Base-by-base conservation (phyloP, 352 stramenopile genomes). In the Phytophthora sp. region DNA sequence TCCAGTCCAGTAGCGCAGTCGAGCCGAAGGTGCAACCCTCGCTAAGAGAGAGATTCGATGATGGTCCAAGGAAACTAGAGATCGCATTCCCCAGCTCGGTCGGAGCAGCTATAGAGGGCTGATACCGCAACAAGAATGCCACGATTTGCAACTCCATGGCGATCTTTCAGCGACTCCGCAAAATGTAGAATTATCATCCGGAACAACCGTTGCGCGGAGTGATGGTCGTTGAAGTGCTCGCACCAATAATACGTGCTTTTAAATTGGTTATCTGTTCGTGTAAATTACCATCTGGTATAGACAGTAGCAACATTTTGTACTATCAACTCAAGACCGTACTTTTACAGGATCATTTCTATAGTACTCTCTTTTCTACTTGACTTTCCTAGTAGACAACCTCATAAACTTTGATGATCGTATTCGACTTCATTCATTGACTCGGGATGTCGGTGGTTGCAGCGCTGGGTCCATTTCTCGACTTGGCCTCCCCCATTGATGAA, bases 351-450 rank as follows among this genome's bases (percentile, higher is more conserved):
- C 39, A 46, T 46, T 46, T 46, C 20, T 46, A 46, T 27, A 46
- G 39, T 46, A 46, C 39, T 18, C 16, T 46, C 20, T 26, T 46
- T 46, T 46, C 20, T 46, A 46, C 39, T 46, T 46, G 36, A 41
- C n/a, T 38, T 38, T 38, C 31, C 31, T 38, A 4, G 31, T 38
- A 38, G 5, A 38, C 31, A 38, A 38, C 31, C 31, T 38, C 31
- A 38, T 13, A n/a, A 38, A 38, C 31, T 38, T 44, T 44, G 36
- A 44, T 44, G 36, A 23, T 44, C n/a, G 36, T 44, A 44, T 21
- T 44, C n/a, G 16, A 44, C 36, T 44, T 44, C 36, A 44, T 44
- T 44, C 36, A 44, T 44, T 44, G 36, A 44, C 36, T 44, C 36
- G 36, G 36, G 36, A 44, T 44, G 36, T 44, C 36, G 36, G 36